Percentiles rank a stretch among this genome's conserved stretches.
Conservation (phyloP, 2,329 filamentous ascomycete species). For the Phoma sp. region DNA sequence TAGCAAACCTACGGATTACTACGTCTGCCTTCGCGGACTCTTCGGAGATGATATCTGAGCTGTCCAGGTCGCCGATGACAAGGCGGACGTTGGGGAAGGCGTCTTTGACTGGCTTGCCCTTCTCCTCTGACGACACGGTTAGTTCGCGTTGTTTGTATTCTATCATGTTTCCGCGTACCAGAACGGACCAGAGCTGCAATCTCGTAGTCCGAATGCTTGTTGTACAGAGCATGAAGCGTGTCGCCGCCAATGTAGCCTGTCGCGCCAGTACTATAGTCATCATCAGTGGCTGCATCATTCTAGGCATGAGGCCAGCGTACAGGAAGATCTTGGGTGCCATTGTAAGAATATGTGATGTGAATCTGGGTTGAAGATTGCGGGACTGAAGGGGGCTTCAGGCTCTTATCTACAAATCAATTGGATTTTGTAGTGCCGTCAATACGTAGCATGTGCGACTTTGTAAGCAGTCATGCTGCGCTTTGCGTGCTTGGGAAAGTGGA, state of each 20-base stretch:
- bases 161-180: conserved; percentile 6
- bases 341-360: neutral
- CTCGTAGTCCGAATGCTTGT: conserved; percentile 55
- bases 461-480: neutral
- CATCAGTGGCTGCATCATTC: neutral
- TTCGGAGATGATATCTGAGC: conserved; percentile 52
- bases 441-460: neutral
- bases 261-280: conserved; percentile 28
- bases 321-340: conserved; percentile 37
- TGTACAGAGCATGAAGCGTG: conserved; percentile 50
- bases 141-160: neutral
- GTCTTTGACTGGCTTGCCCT: conserved; percentile 50
- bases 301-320: conserved; percentile 5
- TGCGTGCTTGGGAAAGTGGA: neutral
- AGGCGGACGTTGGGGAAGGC: conserved; percentile 55
- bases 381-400: neutral
- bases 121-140: conserved; percentile 41
- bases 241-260: conserved; percentile 48
- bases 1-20: conserved; percentile 43
- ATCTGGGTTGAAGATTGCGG: neutral
- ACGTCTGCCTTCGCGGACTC: conserved; percentile 59
- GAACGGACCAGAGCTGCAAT: conserved; percentile 53
- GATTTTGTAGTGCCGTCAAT: neutral
- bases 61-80: conserved; percentile 58
- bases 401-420: neutral